Conservation (phyloP, 441 rosid species). For the Breynia disticha region DNA sequence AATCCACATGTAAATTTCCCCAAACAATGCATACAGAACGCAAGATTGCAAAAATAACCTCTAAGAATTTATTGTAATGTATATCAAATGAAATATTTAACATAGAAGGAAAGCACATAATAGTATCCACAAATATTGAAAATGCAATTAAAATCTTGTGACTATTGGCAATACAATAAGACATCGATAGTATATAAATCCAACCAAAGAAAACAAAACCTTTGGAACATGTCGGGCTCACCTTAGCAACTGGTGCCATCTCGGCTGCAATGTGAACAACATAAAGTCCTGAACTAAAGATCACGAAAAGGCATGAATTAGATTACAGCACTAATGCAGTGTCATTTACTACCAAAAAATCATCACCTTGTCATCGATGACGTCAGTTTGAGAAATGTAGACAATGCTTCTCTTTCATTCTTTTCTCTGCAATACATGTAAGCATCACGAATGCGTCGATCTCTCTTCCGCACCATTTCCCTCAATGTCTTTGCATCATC, state of each 20-base stretch:
- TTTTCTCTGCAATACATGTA: constrained; percentile 61
- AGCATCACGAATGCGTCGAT: constrained; percentile 45
- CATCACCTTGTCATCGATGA: constrained; percentile 55
- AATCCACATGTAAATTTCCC: background rate
- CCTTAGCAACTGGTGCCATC: constrained; percentile 99
- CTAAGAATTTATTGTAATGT: too few species aligned
- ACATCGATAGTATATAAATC: background rate
- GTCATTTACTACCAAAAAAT: constrained; percentile 3
- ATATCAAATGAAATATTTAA: too few species aligned
- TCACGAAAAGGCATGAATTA: constrained; percentile 31
- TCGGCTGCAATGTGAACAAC: constrained; percentile 92
- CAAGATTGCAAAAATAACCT: background rate
- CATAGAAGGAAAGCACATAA: too few species aligned
- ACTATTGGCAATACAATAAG: too few species aligned
- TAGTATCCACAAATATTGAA: too few species aligned
- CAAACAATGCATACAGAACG: background rate
- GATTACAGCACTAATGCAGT: constrained; percentile 9
- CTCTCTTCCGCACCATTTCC: constrained; percentile 83
- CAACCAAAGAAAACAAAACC: constrained; percentile 4
- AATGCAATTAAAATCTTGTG: too few species aligned
- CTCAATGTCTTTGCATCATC: constrained; percentile 60
- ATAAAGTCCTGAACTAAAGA: constrained; percentile 79
- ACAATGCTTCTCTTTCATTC: constrained; percentile 53
- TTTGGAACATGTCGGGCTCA: constrained; percentile 25
- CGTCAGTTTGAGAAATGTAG: constrained; percentile 53